A percentile compares a stretch with the other conserved stretches of the same genome.
Conservation (phyloP, 768 basidiomycete species). For the Rhodotorula babjevae region DNA sequence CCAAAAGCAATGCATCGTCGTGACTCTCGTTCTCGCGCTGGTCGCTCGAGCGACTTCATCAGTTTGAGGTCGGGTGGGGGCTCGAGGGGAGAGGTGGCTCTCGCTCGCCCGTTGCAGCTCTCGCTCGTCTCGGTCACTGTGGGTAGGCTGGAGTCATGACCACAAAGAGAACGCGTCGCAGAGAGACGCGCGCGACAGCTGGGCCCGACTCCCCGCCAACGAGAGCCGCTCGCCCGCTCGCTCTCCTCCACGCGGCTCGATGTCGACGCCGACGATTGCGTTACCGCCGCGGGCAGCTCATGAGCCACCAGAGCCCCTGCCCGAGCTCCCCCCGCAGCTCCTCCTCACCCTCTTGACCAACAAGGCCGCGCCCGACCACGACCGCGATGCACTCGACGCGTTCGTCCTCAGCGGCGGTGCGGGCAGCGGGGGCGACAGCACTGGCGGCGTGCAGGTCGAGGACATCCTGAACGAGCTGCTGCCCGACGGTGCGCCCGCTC, state of each 20-base stretch:
- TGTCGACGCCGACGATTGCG: conserved; percentile 20
- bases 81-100: no score
- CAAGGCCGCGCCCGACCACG: background rate
- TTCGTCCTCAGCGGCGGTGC: conserved; percentile 27
- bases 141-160: no score
- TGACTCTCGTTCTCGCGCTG: background rate
- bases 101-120: no score
- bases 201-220: no score
- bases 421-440: background rate
- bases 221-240: background rate
- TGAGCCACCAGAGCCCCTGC: background rate
- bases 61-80: no score
- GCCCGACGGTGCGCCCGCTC: conserved; percentile 22
- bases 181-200: no score
- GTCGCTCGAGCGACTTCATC: background rate
- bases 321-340: conserved; percentile 32
- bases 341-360: conserved; percentile 24
- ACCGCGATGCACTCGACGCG: conserved; percentile 34
- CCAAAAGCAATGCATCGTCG: conserved; percentile 6
- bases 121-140: no score
- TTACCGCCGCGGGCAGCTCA: background rate
- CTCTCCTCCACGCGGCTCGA: background rate
- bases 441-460: conserved; percentile 26
- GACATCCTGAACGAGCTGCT: conserved; percentile 37
- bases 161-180: no score